Evolutionary conservation across 2,329 filamentous ascomycete genomes (phyloP).

Genomic region (Alternaria atra): DNA sequence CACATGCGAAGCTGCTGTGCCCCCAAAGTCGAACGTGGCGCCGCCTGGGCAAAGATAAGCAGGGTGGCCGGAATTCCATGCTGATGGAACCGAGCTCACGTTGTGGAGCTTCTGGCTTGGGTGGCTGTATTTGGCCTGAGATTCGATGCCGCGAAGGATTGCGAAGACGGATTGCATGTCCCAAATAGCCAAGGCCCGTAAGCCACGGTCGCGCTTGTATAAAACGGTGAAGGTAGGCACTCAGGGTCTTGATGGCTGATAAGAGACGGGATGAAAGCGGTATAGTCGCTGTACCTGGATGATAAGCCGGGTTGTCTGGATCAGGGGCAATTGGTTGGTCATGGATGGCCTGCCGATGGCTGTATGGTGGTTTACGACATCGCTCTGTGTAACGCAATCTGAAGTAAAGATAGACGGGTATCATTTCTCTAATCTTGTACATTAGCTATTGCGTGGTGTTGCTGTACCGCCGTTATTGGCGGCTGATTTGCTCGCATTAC

Average conservation of each 20-base stretch:
- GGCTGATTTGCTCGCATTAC: constrained; percentile 28
- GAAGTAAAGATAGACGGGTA: constrained; percentile 18
- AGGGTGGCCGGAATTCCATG: constrained; percentile 15
- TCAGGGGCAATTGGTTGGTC: constrained; percentile 23
- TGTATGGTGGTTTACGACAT: constrained; percentile 31
- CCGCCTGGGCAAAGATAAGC: constrained; percentile 48
- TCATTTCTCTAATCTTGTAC: constrained; percentile 26
- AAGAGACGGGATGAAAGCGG: constrained; percentile 22
- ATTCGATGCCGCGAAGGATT: constrained; percentile 11
- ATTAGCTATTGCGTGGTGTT: constrained; percentile 20
- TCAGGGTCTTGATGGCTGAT: constrained; percentile 28
- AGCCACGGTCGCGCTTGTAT: constrained; percentile 15
- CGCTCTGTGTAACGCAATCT: constrained; percentile 27
- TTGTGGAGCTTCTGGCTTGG: constrained; percentile 16
- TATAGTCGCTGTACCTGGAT: constrained; percentile 14
- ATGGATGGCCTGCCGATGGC: constrained; percentile 13
- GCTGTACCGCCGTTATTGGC: constrained; percentile 21
- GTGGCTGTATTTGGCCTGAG: constrained; percentile 16
- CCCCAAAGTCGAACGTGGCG: constrained; percentile 26
- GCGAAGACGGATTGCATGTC: constrained; percentile 13
- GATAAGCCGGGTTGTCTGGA: constrained; percentile 31
- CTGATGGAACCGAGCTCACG: constrained; percentile 19
- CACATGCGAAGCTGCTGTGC: constrained; percentile 25
- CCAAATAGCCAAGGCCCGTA: constrained; percentile 20
- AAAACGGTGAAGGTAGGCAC: constrained; percentile 24